Evolutionary conservation across 805 yeast species (phyloP).

Genomic region (Metschnikowia sp.): DNA sequence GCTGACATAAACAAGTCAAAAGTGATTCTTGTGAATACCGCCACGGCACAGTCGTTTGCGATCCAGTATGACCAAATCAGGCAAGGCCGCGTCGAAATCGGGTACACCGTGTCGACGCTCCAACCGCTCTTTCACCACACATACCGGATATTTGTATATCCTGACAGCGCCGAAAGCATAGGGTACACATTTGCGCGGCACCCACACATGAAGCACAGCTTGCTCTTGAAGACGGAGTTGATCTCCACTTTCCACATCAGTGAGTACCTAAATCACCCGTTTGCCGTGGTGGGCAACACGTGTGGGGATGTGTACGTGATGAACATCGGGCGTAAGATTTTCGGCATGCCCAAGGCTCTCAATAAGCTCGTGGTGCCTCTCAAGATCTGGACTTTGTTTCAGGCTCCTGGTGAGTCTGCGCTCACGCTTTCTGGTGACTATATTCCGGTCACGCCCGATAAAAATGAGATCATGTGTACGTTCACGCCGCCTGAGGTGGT

Average conservation of each 20-base stretch:
- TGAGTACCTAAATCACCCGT: constrained; percentile 36
- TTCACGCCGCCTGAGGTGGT: constrained; percentile 49
- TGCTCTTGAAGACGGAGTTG: constrained; percentile 29
- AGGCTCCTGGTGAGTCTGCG: constrained; percentile 9
- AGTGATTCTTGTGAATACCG: constrained; percentile 28
- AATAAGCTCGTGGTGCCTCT: constrained; percentile 40
- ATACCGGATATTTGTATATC: constrained; percentile 25
- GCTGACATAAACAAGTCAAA: constrained; percentile 24
- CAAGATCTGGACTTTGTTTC: constrained; percentile 31
- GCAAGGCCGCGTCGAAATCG: constrained; percentile 26
- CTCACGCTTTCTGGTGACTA: constrained; percentile 26
- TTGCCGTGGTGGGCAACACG: constrained; percentile 31
- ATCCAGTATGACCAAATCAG: constrained; percentile 23
- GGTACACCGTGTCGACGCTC: constrained; percentile 22
- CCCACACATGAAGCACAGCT: constrained; percentile 33
- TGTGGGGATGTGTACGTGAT: constrained; percentile 36
- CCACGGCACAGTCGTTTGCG: constrained; percentile 24
- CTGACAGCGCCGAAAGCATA: constrained; percentile 28
- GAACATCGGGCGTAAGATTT: constrained; percentile 36
- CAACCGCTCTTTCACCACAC: constrained; percentile 29
- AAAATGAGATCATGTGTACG: constrained; percentile 23
- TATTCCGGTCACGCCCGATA: constrained; percentile 29
- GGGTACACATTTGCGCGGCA: constrained; percentile 28
- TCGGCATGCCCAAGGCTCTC: constrained; percentile 33
- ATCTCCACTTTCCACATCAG: constrained; percentile 28